phyloP scores from a whole-genome alignment of 129 eudicot species.

The Escallonia herrerae region DNA sequence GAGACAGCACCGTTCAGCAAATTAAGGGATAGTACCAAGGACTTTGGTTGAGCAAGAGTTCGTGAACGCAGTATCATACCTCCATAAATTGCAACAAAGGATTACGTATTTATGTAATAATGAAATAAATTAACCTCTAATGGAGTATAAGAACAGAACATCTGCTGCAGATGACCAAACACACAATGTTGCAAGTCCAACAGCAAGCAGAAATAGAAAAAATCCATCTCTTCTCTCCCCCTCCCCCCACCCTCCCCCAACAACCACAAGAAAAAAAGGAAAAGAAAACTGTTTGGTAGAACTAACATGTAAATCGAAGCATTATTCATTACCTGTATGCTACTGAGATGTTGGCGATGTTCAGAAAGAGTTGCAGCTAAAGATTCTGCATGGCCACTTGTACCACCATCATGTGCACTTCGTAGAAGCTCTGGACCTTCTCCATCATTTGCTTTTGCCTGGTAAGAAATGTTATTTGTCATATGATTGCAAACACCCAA shows the following conservation, averaged over 20 bases:
- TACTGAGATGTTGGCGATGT: conserved; percentile 91
- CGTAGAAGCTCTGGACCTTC: conserved; percentile 97
- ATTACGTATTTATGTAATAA: no score
- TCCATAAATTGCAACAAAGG: no score
- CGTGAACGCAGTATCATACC: no score
- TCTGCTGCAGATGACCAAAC: conserved; percentile 2
- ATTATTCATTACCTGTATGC: conserved; percentile 67
- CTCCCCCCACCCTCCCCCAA: no score
- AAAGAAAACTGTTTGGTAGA: no score
- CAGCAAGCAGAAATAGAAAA: neutral
- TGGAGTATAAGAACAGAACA: neutral
- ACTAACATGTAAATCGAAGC: neutral
- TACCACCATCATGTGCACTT: conserved; percentile 63
- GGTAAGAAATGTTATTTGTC: neutral
- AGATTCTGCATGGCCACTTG: conserved; percentile 91
- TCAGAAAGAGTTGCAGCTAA: conserved; percentile 90
- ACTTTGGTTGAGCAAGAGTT: no score
- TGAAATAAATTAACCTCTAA: neutral
- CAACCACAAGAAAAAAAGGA: no score
- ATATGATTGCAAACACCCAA: neutral
- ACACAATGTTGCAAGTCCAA: conserved; percentile 1
- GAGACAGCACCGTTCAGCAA: no score
- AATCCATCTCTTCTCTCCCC: neutral
- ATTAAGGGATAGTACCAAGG: no score
- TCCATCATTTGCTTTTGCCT: conserved; percentile 97